Evolutionary conservation across 495 filamentous ascomycete species (phyloP).

Genomic region (Glonium stellatum): DNA sequence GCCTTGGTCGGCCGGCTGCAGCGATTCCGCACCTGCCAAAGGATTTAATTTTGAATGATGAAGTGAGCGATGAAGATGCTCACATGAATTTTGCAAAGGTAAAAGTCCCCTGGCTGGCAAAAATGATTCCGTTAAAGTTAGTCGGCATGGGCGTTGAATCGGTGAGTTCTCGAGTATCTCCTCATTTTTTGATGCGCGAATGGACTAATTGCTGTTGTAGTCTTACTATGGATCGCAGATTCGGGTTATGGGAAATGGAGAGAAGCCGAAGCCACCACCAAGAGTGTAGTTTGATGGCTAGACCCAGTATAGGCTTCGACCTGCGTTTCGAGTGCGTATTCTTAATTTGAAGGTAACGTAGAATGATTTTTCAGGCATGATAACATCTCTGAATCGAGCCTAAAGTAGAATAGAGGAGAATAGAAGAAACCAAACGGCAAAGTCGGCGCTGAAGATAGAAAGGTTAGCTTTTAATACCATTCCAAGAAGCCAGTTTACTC

Average conservation of each 20-base stretch:
- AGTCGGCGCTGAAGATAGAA: too few relatives aligned
- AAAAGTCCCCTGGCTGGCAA: conserved; percentile 32
- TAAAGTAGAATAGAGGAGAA: too few relatives aligned
- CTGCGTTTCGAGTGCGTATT: too few relatives aligned
- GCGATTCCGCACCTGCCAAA: conserved; percentile 45
- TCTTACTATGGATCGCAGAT: conserved; percentile 14
- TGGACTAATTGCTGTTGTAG: conserved; percentile 6
- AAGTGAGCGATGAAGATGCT: conserved; percentile 46
- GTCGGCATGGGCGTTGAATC: conserved; percentile 43
- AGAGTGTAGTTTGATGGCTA: too few relatives aligned
- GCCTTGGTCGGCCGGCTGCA: conserved; percentile 49
- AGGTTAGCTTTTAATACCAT: too few relatives aligned
- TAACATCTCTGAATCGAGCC: too few relatives aligned
- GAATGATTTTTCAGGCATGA: too few relatives aligned
- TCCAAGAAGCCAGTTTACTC: too few relatives aligned
- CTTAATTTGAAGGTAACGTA: too few relatives aligned
- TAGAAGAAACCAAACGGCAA: too few relatives aligned
- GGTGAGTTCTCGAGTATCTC: neutral
- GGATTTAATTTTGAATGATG: conserved; percentile 46
- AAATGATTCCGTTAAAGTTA: conserved; percentile 35
- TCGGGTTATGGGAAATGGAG: conserved; percentile 5
- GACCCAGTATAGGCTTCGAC: too few relatives aligned
- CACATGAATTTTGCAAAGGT: conserved; percentile 37
- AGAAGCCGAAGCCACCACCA: conserved; percentile 4
- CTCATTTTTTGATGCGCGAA: neutral